phyloP scores from a whole-genome alignment of 805 yeast genomes.

The Wickerhamomyces kurtzmanii region DNA sequence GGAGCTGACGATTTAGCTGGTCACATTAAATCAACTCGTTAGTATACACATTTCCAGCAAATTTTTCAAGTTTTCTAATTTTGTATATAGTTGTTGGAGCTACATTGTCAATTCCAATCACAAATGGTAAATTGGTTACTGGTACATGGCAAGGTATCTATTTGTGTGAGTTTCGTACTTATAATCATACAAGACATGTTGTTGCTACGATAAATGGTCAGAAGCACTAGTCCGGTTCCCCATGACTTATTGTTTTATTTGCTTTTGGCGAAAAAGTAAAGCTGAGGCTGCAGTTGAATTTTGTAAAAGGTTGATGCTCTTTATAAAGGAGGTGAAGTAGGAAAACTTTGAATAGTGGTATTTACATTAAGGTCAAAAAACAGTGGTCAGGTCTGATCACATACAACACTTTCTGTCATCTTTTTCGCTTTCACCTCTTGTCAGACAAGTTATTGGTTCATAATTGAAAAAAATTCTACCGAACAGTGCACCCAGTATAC shows the following conservation, averaged over 20 bases:
- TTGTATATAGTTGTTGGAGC: conserved; percentile 42
- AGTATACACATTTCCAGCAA: conserved; percentile 6
- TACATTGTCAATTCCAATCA: conserved; percentile 56
- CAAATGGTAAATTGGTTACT: conserved; percentile 53
- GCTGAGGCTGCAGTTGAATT: too few species aligned
- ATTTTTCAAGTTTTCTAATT: not conserved
- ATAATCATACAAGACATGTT: conserved; percentile 52
- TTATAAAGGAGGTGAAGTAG: too few species aligned
- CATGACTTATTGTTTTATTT: too few species aligned
- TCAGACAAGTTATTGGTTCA: conserved; percentile 25
- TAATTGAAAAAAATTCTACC: conserved; percentile 46
- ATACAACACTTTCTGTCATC: conserved; percentile 24
- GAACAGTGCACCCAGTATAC: conserved; percentile 50
- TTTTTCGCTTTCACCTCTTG: conserved; percentile 16
- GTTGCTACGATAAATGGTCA: conserved; percentile 70
- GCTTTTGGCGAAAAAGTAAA: too few species aligned
- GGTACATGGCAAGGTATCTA: conserved; percentile 89
- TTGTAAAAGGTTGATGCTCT: too few species aligned
- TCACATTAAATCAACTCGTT: conserved; percentile 51
- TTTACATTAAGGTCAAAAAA: too few species aligned
- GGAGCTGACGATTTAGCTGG: conserved; percentile 85
- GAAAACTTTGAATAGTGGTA: too few species aligned
- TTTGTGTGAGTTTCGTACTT: conserved; percentile 61
- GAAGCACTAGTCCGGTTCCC: too few species aligned
- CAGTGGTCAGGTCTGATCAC: too few species aligned